phyloP scores from a whole-genome alignment of 305 asterid genomes.

The Fraxinus velutina region DNA sequence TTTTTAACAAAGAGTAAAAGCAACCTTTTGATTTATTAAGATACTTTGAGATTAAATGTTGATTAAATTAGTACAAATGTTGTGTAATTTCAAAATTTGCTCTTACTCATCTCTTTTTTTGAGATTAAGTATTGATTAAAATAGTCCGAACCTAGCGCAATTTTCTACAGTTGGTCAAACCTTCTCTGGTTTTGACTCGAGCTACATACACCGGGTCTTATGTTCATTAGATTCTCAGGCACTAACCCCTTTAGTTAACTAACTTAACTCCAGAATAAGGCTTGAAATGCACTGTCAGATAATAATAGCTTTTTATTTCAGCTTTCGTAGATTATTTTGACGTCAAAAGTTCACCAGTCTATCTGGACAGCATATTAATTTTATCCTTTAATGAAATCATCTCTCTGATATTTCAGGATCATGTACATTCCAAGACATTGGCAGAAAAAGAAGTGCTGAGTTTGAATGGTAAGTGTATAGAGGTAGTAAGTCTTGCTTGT shows the following conservation, averaged over 20 bases:
- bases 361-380: neutral
- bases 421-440: constrained; percentile 46
- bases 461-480: constrained; percentile 34
- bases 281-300: neutral
- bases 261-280: neutral
- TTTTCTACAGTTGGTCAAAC: neutral
- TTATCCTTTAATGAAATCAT: neutral
- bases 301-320: neutral
- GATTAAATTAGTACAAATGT: neutral
- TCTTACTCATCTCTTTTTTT: neutral
- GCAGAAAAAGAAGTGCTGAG: constrained; percentile 51
- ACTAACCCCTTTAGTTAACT: neutral
- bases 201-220: neutral
- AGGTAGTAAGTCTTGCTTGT: constrained; percentile 46
- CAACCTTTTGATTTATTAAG: neutral
- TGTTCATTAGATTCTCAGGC: neutral
- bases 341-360: neutral
- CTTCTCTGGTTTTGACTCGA: neutral
- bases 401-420: constrained; percentile 28
- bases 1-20: neutral
- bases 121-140: neutral
- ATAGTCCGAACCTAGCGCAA: neutral
- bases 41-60: neutral
- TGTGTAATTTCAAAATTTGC: neutral
- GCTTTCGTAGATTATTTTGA: neutral